Conservation (phyloP, 768 basidiomycete genomes). For the Phanerochaete sordida region DNA sequence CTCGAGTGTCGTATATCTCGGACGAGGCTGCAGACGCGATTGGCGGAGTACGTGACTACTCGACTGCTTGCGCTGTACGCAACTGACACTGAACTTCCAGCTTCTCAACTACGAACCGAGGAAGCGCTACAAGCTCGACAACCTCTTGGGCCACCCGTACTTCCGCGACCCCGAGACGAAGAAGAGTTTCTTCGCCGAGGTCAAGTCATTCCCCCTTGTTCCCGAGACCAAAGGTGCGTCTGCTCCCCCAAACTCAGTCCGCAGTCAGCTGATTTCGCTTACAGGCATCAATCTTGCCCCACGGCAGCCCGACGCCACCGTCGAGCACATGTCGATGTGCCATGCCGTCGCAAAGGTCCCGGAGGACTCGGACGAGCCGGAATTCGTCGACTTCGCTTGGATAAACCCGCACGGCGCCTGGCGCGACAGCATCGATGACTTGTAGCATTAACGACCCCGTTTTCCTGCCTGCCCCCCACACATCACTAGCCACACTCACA, state of each 20-base stretch:
- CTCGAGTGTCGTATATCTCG: slow-evolving; percentile 2
- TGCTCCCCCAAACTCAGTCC: neutral
- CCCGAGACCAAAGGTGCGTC: neutral
- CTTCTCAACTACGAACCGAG: slow-evolving; percentile 7
- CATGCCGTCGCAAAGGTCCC: neutral
- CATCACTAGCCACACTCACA: neutral
- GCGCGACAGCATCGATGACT: neutral
- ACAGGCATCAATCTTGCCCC: neutral
- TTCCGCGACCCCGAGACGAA: slow-evolving; percentile 3
- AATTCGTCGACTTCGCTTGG: slow-evolving; percentile 13
- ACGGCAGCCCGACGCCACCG: neutral
- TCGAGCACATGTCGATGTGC: slow-evolving; percentile 2
- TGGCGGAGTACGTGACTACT: slow-evolving; percentile 7
- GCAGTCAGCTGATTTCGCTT: neutral
- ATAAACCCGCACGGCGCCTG: slow-evolving; percentile 17
- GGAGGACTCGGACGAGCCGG: neutral
- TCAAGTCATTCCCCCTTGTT: neutral
- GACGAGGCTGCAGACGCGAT: slow-evolving; percentile 7
- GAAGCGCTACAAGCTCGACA: slow-evolving; percentile 2
- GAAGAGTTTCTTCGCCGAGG: neutral
- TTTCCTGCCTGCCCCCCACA: neutral
- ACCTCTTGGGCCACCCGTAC: slow-evolving; percentile 12
- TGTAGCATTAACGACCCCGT: neutral
- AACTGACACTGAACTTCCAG: slow-evolving; percentile 1
- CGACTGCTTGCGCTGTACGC: neutral